phyloP scores from a whole-genome alignment of 1,139 yeast genomes.

The Protomyces inundatus region DNA sequence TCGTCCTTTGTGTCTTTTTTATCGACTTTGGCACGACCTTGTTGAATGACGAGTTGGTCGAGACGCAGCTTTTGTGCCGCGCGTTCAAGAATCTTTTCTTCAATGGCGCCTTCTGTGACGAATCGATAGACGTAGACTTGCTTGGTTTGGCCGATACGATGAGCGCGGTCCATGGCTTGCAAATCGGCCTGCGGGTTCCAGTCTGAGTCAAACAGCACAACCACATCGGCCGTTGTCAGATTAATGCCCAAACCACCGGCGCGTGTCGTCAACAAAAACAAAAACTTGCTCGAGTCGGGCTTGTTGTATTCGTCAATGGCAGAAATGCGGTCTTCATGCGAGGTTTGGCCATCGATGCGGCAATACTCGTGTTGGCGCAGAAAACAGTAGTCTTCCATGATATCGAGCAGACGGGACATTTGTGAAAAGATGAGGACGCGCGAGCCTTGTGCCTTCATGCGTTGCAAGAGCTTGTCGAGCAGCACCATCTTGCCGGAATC shows the following conservation, averaged over 20 bases:
- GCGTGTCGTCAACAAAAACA: slow-evolving; percentile 84
- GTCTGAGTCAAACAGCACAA: slow-evolving; percentile 84
- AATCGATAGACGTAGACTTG: slow-evolving; percentile 89
- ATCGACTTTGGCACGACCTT: slow-evolving; percentile 57
- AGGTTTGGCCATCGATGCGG: slow-evolving; percentile 91
- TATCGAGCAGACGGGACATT: slow-evolving; percentile 88
- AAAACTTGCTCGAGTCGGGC: slow-evolving; percentile 75
- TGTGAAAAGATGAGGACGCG: slow-evolving; percentile 79
- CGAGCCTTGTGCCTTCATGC: slow-evolving; percentile 71
- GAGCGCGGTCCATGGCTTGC: slow-evolving; percentile 99
- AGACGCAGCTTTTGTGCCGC: slow-evolving; percentile 90
- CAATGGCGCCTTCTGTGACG: slow-evolving; percentile 93
- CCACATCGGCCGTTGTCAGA: slow-evolving; percentile 86
- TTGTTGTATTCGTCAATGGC: slow-evolving; percentile 90
- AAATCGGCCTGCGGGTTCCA: slow-evolving; percentile 99
- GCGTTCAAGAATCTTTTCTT: slow-evolving; percentile 89
- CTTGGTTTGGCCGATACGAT: slow-evolving; percentile 94
- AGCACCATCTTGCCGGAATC: slow-evolving; percentile 90
- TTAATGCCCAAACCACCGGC: slow-evolving; percentile 99
- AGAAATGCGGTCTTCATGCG: slow-evolving; percentile 84
- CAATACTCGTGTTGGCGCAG: slow-evolving; percentile 81
- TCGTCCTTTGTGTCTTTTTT: slow-evolving; percentile 74
- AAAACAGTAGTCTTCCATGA: slow-evolving; percentile 84
- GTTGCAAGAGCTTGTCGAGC: slow-evolving; percentile 71
- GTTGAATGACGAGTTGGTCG: slow-evolving; percentile 94